phyloP scores from a whole-genome alignment of 2,329 filamentous ascomycete species.

The Tolypocladium tropicale region DNA sequence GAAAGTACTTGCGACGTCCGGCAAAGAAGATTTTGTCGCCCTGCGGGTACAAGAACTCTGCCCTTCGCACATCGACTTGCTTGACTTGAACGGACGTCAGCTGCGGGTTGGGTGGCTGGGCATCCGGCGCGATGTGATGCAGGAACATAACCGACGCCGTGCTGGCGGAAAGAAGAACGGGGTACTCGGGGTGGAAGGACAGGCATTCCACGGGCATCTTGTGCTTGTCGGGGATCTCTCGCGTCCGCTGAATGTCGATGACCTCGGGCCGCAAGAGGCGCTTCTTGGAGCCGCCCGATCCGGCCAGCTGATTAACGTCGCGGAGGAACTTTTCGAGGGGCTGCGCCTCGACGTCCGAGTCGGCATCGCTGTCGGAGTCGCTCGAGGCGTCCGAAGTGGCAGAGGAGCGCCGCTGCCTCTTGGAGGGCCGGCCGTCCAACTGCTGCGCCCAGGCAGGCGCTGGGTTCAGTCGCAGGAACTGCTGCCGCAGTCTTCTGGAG shows the following conservation, averaged over 20 bases:
- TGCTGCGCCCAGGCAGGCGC: constrained; percentile 50
- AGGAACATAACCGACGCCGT: constrained; percentile 77
- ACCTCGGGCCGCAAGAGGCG: constrained; percentile 76
- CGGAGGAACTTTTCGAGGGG: constrained; percentile 75
- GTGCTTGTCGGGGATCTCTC: constrained; percentile 73
- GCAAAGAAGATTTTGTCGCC: constrained; percentile 81
- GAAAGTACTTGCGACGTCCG: constrained; percentile 82
- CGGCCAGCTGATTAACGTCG: constrained; percentile 58
- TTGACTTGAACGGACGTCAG: constrained; percentile 84
- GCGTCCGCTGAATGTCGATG: constrained; percentile 79
- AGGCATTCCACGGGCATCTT: constrained; percentile 73
- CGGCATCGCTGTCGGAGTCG: constrained; percentile 47
- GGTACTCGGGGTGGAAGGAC: constrained; percentile 80
- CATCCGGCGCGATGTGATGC: constrained; percentile 74
- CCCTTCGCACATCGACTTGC: constrained; percentile 72
- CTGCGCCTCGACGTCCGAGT: constrained; percentile 54
- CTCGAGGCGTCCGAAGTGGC: constrained; percentile 39
- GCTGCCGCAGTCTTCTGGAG: constrained; percentile 64
- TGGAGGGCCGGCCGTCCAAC: constrained; percentile 37
- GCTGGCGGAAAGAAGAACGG: constrained; percentile 82
- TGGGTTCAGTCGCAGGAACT: constrained; percentile 55
- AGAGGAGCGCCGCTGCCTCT: constrained; percentile 41
- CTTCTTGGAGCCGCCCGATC: constrained; percentile 41
- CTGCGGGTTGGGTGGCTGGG: constrained; percentile 73
- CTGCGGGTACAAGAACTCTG: constrained; percentile 63